Conservation (phyloP, 306 rosid genomes). For the Quercus cerris region DNA sequence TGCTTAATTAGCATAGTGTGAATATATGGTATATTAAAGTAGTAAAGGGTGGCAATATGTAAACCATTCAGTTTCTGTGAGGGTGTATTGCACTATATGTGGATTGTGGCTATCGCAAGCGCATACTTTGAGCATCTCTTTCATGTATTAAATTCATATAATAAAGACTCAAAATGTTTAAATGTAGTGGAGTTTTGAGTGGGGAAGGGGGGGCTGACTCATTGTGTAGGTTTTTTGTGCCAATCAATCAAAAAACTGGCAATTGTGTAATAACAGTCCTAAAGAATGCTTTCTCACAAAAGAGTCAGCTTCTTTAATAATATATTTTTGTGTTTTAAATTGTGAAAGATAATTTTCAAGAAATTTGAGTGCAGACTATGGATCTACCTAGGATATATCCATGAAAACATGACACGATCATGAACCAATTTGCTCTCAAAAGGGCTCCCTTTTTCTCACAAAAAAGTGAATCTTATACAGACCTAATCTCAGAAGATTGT, state of each 20-base stretch:
- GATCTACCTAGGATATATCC: background rate
- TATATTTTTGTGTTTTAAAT: background rate
- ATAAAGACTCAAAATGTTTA: background rate
- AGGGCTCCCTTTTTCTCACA: background rate
- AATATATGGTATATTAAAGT: background rate
- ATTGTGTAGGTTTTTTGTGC: background rate
- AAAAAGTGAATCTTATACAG: slow-evolving; percentile 14
- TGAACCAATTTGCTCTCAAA: background rate
- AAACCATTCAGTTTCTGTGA: background rate
- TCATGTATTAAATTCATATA: background rate
- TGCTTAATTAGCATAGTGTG: background rate
- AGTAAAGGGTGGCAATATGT: background rate
- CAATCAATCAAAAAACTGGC: background rate
- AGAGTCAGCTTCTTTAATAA: no score
- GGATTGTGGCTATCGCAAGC: background rate
- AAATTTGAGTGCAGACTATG: background rate
- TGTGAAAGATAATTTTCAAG: background rate
- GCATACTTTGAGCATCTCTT: background rate
- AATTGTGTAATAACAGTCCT: no score
- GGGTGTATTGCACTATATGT: background rate
- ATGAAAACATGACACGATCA: slow-evolving; percentile 8
- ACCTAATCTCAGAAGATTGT: slow-evolving; percentile 14
- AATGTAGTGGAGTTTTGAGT: background rate
- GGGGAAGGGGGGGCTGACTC: background rate
- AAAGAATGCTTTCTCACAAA: no score